Base-by-base conservation (phyloP, 257 asterid genomes). In the Oldenlandia corymbosa region DNA sequence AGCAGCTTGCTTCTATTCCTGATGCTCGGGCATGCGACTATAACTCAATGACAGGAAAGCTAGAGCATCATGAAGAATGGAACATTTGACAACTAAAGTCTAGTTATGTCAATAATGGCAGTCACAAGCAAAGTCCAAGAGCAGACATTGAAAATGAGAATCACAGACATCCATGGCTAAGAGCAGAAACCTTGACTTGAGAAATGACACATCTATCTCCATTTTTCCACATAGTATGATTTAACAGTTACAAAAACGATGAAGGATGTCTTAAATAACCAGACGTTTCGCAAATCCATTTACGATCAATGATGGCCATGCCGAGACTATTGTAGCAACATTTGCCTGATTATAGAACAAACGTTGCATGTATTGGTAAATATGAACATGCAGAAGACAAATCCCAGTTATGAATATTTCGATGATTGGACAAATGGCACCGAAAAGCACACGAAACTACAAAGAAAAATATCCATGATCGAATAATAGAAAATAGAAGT, bases 361-460 rank as follows among this genome's bases (percentile, higher is more conserved):
- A 13, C 34, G 28, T 13, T 9, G n/a, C 58, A 37, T 13, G 53
- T 37, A 54, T 62, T 17, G 7, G 24, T 9, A 54, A 24, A 11
- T 53, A 63, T 31, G 42, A 70, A 32, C 65, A 56, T 24, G 7
- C 23, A 14, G 32, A 20, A 31, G 41, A 62, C 17, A 14, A 39
- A n/a, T 43, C 43, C 63, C 50, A 55, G 32, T 5, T 23, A 54
- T 20, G 45, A 58, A 7, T 85, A 91, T 70, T 88, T n/a, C n/a
- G 79, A 49, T 63, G 54, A 67, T 34, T 69, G 61, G n/a, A n/a
- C 61, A 60, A 60, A 66, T 43, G 60, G 60, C 61, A 64, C 52
- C 41, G 31, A 61, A 61, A 10, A 45, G 64, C 57, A 66, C 63
- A 74, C 53, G 49, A 46, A 16, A 59, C 39, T 62, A 47, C 51